Percentiles rank a stretch among this genome's conserved stretches.
Conservation (phyloP, 2,329 filamentous ascomycete species). For the Dothiorella sarmentorum region DNA sequence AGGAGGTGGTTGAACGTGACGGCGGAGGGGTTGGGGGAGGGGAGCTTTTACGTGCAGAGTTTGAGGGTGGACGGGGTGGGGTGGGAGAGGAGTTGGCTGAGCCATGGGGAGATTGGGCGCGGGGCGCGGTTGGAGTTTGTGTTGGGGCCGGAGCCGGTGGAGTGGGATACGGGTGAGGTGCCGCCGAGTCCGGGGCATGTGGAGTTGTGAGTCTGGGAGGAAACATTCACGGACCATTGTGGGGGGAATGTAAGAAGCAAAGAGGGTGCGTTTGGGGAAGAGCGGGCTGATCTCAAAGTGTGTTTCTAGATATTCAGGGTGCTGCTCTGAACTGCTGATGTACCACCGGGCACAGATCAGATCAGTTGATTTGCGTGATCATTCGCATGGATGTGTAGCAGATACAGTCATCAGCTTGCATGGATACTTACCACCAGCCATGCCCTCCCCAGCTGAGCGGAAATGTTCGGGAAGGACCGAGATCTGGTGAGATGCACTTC, state of each 20-base stretch:
- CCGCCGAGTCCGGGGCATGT: slow-evolving; percentile 56
- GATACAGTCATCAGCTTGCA: neutral
- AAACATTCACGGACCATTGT: neutral
- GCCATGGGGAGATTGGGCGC: slow-evolving; percentile 50
- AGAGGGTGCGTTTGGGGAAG: neutral
- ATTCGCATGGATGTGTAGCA: too few relatives aligned
- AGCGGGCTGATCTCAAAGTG: too few relatives aligned
- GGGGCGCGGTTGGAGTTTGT: slow-evolving; percentile 61
- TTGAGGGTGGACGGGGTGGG: slow-evolving; percentile 51
- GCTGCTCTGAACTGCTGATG: too few relatives aligned
- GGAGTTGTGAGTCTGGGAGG: neutral
- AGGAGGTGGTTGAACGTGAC: slow-evolving; percentile 45
- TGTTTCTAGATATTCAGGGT: too few relatives aligned
- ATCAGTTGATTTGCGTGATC: too few relatives aligned
- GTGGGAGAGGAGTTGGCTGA: slow-evolving; percentile 56
- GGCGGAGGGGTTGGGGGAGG: slow-evolving; percentile 41
- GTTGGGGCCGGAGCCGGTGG: slow-evolving; percentile 50
- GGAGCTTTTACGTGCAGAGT: slow-evolving; percentile 52
- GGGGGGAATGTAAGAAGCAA: neutral
- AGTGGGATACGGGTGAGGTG: slow-evolving; percentile 58
- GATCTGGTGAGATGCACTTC: neutral
- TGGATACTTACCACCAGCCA: neutral
- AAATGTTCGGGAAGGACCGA: neutral
- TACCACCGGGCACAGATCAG: too few relatives aligned
- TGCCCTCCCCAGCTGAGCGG: neutral